phyloP scores from a whole-genome alignment of 805 yeast species.

The Schwanniomyces vanrijiae region DNA sequence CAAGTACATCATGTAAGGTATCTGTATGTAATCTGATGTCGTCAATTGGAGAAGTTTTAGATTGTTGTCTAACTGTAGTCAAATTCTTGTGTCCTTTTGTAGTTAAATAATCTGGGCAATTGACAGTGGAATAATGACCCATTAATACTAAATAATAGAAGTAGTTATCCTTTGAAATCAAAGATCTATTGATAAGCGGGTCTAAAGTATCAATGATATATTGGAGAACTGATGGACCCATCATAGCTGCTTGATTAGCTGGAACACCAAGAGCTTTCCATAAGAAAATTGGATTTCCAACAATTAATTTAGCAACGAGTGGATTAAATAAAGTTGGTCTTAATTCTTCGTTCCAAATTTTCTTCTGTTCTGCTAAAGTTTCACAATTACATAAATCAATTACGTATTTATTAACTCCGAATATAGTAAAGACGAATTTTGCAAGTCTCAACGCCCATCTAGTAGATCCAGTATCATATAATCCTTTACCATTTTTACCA shows the following conservation, averaged over 20 bases:
- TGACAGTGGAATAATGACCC: constrained; percentile 58
- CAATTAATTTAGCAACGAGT: constrained; percentile 59
- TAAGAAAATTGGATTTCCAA: constrained; percentile 81
- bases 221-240: constrained; percentile 68
- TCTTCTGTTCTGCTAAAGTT: constrained; percentile 60
- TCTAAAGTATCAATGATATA: constrained; percentile 78
- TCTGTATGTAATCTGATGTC: constrained; percentile 79
- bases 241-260: constrained; percentile 77
- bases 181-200: constrained; percentile 64
- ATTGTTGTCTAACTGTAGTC: constrained; percentile 25
- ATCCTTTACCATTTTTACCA: constrained; percentile 52
- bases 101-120: constrained; percentile 78
- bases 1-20: constrained; percentile 71
- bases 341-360: constrained; percentile 61
- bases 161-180: constrained; percentile 71
- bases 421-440: constrained; percentile 53
- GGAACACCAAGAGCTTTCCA: constrained; percentile 94
- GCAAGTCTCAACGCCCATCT: constrained; percentile 83
- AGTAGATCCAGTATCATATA: constrained; percentile 81
- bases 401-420: constrained; percentile 54
- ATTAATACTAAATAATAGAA: constrained; percentile 69
- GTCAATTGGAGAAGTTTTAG: constrained; percentile 53
- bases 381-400: constrained; percentile 56
- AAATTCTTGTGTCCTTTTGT: constrained; percentile 55
- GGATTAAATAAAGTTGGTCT: constrained; percentile 74